phyloP scores from a whole-genome alignment of 768 basidiomycete species.

The Lactarius sp. region DNA sequence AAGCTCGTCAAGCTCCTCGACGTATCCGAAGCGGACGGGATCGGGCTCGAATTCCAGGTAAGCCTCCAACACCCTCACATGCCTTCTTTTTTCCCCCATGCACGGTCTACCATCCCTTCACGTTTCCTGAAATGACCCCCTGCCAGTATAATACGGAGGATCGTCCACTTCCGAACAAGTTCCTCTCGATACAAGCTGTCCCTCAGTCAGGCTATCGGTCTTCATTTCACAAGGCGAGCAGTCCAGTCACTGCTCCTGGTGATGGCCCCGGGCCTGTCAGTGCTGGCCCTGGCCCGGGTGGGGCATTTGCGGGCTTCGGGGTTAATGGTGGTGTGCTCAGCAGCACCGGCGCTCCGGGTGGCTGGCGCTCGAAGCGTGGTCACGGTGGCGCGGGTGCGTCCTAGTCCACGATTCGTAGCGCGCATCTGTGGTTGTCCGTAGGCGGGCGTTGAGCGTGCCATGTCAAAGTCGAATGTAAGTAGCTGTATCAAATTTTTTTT shows the following conservation, averaged over 20 bases:
- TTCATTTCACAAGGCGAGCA: constrained; percentile 47
- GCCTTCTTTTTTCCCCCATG: not conserved
- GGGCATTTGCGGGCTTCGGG: constrained; percentile 45
- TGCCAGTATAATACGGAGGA: constrained; percentile 83
- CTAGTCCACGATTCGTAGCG: not conserved
- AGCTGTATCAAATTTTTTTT: constrained; percentile 6
- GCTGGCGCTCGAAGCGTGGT: constrained; percentile 15
- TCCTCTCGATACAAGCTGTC: constrained; percentile 69
- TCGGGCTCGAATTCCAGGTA: constrained; percentile 90
- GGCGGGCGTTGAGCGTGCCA: not conserved
- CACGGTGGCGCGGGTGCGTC: not conserved
- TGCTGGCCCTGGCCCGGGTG: constrained; percentile 31
- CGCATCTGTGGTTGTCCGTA: not conserved
- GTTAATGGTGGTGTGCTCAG: constrained; percentile 32
- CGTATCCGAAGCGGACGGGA: constrained; percentile 75
- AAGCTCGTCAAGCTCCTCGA: constrained; percentile 79
- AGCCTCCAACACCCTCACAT: constrained; percentile 23
- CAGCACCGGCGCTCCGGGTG: not conserved
- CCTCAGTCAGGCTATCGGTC: constrained; percentile 64
- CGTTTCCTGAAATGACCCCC: not conserved
- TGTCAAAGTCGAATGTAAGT: constrained; percentile 9
- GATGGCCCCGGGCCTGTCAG: constrained; percentile 27
- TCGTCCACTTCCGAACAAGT: constrained; percentile 74
- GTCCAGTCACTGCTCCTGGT: constrained; percentile 29
- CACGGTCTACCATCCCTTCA: not conserved